Percentiles rank a stretch among this genome's conserved stretches.
phyloP scores from a whole-genome alignment of 805 yeast species.

The Yamadazyma laniorum region DNA sequence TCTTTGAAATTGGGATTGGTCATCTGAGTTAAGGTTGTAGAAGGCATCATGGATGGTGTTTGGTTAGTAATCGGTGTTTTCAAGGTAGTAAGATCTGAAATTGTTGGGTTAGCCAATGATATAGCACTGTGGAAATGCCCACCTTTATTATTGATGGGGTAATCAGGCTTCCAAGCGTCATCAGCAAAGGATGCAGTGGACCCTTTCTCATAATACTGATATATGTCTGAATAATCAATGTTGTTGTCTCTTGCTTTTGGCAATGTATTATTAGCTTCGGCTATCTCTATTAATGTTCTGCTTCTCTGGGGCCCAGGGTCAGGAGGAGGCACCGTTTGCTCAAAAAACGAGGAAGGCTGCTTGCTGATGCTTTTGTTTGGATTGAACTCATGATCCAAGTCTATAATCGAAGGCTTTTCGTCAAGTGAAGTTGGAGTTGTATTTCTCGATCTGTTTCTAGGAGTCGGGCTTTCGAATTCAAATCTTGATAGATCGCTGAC shows the following conservation, averaged over 20 bases:
- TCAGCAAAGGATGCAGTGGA: constrained; percentile 10
- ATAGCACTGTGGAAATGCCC: constrained; percentile 4
- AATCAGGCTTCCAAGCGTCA: constrained; percentile 9
- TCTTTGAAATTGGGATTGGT: constrained; percentile 9
- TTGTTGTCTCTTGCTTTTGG: constrained; percentile 9
- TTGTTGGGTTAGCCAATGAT: constrained; percentile 12
- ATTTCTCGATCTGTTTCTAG: constrained; percentile 30
- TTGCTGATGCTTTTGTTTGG: background rate
- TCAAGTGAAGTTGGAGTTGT: constrained; percentile 28
- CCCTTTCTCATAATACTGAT: constrained; percentile 18
- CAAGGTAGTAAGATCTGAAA: constrained; percentile 7
- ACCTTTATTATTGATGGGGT: constrained; percentile 13
- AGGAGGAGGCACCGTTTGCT: constrained; percentile 4
- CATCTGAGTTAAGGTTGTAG: constrained; percentile 7
- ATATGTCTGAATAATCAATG: constrained; percentile 17
- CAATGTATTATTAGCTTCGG: constrained; percentile 11
- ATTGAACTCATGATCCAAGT: background rate
- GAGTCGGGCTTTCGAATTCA: constrained; percentile 24
- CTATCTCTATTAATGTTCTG: constrained; percentile 14
- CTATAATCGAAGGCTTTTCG: constrained; percentile 5
- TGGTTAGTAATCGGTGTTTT: constrained; percentile 10
- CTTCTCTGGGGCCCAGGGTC: constrained; percentile 15
- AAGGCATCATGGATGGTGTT: constrained; percentile 13
- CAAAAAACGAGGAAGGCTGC: constrained; percentile 4
- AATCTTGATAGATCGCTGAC: constrained; percentile 35